A percentile compares a stretch with the other conserved stretches of the same genome.
These are phyloP conservation scores for Galeopsis tetrahit DNA, from an alignment of 257 asterid genomes.

Conservation along the genomic window DNA sequence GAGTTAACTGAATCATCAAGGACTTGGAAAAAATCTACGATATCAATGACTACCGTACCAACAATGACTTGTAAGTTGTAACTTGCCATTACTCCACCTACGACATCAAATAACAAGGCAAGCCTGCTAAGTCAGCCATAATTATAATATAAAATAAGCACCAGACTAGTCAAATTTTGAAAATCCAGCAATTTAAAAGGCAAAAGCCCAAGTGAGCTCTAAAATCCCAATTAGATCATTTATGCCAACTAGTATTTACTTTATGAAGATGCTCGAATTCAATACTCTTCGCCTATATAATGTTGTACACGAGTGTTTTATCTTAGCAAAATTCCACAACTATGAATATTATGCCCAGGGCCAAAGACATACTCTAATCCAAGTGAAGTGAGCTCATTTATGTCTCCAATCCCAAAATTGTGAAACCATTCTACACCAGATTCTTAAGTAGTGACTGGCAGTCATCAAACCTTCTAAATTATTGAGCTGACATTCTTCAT, in stretches of 20 bases:
- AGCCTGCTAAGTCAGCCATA: constrained; percentile 33
- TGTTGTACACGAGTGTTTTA: no score
- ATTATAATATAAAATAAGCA: constrained; percentile 17
- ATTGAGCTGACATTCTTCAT: neutral
- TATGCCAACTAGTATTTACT: no score
- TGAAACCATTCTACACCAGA: constrained; percentile 26
- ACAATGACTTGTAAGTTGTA: constrained; percentile 98
- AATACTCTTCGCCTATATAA: no score
- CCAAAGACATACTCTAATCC: constrained; percentile 4
- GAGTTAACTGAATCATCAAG: no score
- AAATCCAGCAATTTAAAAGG: no score
- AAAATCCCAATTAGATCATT: no score
- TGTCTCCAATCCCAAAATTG: neutral
- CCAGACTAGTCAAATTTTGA: constrained; percentile 10
- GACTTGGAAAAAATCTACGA: no score
- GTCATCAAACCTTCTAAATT: constrained; percentile 11
- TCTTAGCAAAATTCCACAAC: constrained; percentile 22
- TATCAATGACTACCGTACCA: constrained; percentile 98
- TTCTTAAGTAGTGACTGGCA: constrained; percentile 1
- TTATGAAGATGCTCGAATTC: no score
- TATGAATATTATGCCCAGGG: constrained; percentile 23
- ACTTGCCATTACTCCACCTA: constrained; percentile 93
- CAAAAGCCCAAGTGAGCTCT: no score
- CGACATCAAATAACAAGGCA: constrained; percentile 38
- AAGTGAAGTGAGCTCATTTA: constrained; percentile 14